Conservation (phyloP, 176 grass and related monocot species). For the Oryza officinalis region DNA sequence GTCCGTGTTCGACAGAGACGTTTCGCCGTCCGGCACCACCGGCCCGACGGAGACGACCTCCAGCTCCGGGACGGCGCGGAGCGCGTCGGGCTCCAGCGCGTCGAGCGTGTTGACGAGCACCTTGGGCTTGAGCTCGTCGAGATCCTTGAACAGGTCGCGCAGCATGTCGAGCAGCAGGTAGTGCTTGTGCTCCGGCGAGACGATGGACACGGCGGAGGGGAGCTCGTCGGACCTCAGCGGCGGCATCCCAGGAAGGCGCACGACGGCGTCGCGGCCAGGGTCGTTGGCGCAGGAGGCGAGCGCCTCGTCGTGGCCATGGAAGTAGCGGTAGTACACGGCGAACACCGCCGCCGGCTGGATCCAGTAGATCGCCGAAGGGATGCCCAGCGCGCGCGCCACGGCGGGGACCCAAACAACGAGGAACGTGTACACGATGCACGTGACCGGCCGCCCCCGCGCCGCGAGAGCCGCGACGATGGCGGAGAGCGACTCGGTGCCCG, state of each 20-base stretch:
- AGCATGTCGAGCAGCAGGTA: background rate
- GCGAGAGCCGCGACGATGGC: background rate
- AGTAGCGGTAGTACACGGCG: slow-evolving; percentile 54
- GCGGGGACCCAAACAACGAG: slow-evolving; percentile 21
- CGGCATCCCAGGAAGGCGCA: slow-evolving; percentile 31
- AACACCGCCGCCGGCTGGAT: slow-evolving; percentile 48
- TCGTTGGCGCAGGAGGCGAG: background rate
- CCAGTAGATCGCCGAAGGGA: slow-evolving; percentile 47
- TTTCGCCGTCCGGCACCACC: slow-evolving; percentile 1
- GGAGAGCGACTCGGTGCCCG: background rate
- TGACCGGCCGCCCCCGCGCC: background rate
- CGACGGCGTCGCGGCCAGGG: background rate
- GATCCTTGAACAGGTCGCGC: background rate
- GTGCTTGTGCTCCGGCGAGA: background rate
- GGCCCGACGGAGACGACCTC: slow-evolving; percentile 46
- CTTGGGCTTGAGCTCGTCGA: slow-evolving; percentile 28
- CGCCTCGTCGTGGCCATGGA: slow-evolving; percentile 41
- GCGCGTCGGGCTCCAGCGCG: slow-evolving; percentile 29
- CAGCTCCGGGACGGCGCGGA: background rate
- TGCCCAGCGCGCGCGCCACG: background rate
- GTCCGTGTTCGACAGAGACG: background rate
- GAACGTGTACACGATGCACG: slow-evolving; percentile 37
- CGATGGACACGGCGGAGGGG: slow-evolving; percentile 27
- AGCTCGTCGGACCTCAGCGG: slow-evolving; percentile 30
- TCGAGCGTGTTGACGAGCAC: slow-evolving; percentile 57